These are phyloP conservation scores for Colletotrichum sp. DNA, from an alignment of 2,329 filamentous ascomycete species.

Conservation along the genomic window DNA sequence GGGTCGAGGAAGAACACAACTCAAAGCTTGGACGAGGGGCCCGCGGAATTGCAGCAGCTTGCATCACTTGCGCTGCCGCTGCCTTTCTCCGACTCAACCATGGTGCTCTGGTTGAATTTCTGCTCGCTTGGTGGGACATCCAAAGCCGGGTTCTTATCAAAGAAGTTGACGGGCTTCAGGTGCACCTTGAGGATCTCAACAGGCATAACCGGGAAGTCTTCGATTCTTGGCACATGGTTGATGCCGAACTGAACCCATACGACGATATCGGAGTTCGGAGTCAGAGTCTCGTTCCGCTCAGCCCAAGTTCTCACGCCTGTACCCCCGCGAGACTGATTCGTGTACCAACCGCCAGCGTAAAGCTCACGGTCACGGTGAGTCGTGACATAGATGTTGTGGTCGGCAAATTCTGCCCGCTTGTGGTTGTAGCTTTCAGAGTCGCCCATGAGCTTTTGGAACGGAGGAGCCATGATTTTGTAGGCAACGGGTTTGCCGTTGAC, in stretches of 20 bases:
- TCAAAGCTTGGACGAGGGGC: neutral
- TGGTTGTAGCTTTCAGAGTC: slow-evolving; percentile 13
- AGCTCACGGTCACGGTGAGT: slow-evolving; percentile 10
- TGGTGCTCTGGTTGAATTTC: slow-evolving; percentile 13
- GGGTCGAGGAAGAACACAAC: neutral
- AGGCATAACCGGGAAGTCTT: slow-evolving; percentile 66
- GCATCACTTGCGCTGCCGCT: neutral
- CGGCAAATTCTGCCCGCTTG: slow-evolving; percentile 18
- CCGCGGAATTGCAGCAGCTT: neutral
- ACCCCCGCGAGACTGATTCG: slow-evolving; percentile 13
- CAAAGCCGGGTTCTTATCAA: slow-evolving; percentile 54
- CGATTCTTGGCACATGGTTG: slow-evolving; percentile 59
- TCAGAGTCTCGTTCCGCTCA: slow-evolving; percentile 4
- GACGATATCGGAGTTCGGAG: slow-evolving; percentile 33
- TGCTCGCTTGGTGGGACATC: slow-evolving; percentile 26
- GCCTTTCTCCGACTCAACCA: neutral
- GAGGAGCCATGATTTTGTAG: slow-evolving; percentile 19
- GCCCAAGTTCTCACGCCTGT: slow-evolving; percentile 13
- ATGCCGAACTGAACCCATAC: slow-evolving; percentile 60
- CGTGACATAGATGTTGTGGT: slow-evolving; percentile 19
- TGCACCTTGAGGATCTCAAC: slow-evolving; percentile 56
- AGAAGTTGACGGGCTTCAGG: slow-evolving; percentile 55
- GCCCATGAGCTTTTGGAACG: slow-evolving; percentile 17
- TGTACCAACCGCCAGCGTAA: slow-evolving; percentile 18
- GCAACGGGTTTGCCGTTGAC: slow-evolving; percentile 18